These are phyloP conservation scores for Pseudoperonospora humuli DNA, from an alignment of 352 stramenopile species.

Conservation along the genomic window DNA sequence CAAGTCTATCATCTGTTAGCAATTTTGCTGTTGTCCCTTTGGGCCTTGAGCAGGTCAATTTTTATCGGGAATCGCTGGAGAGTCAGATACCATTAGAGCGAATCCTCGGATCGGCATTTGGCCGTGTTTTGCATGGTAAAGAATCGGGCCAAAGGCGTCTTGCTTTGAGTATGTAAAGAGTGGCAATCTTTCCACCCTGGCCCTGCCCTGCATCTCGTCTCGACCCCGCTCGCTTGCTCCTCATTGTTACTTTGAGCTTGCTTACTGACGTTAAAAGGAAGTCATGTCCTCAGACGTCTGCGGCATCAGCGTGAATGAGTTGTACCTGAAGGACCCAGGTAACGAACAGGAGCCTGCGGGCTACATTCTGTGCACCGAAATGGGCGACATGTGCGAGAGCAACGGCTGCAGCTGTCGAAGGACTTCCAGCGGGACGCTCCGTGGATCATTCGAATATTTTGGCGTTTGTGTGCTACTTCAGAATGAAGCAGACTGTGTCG, in stretches of 20 bases:
- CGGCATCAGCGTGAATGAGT: constrained; percentile 12
- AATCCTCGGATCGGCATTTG: constrained; percentile 23
- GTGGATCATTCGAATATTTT: constrained; percentile 22
- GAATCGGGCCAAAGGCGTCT: constrained; percentile 11
- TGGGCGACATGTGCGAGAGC: constrained; percentile 28
- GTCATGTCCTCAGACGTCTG: constrained; percentile 14
- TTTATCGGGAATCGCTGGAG: constrained; percentile 15
- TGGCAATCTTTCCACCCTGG: constrained; percentile 18
- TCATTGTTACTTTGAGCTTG: constrained; percentile 24
- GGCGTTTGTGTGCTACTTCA: constrained; percentile 21
- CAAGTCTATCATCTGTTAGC: too few species aligned
- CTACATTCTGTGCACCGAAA: constrained; percentile 24
- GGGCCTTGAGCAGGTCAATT: not conserved
- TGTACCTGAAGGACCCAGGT: constrained; percentile 30
- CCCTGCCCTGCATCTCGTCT: constrained; percentile 17
- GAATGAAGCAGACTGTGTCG: constrained; percentile 17
- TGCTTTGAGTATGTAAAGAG: constrained; percentile 17
- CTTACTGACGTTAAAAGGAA: constrained; percentile 6
- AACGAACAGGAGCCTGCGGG: constrained; percentile 18
- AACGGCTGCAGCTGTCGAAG: constrained; percentile 26
- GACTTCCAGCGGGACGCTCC: constrained; percentile 6
- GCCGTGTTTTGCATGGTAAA: constrained; percentile 15
- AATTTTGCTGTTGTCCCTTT: too few species aligned
- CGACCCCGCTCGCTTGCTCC: constrained; percentile 5
- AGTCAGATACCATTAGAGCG: constrained; percentile 21